Conservation (phyloP, 805 yeast genomes). For the Kodamaea kakaduensis region DNA sequence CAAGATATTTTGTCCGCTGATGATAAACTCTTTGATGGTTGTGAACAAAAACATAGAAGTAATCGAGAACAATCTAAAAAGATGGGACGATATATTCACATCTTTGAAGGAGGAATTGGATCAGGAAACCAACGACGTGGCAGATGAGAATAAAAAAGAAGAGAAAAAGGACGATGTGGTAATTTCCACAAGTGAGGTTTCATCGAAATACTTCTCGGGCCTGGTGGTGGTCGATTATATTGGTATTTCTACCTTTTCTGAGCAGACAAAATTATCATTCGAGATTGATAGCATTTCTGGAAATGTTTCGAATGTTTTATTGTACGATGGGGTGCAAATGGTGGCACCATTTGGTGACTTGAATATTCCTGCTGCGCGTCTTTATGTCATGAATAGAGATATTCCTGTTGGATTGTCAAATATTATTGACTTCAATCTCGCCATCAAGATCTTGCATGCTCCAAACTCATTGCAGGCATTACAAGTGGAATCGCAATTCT, state of each 20-base stretch:
- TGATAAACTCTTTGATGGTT: slow-evolving; percentile 16
- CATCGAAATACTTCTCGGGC: too few relatives aligned
- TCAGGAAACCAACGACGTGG: neutral
- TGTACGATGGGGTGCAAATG: slow-evolving; percentile 16
- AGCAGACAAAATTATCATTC: slow-evolving; percentile 29
- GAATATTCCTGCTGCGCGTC: slow-evolving; percentile 37
- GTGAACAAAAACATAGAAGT: neutral
- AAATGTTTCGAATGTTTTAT: neutral
- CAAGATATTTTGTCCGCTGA: slow-evolving; percentile 25
- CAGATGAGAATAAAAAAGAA: neutral
- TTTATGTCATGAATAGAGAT: slow-evolving; percentile 38
- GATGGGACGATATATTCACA: slow-evolving; percentile 8
- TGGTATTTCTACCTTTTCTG: slow-evolving; percentile 32
- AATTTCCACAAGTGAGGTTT: too few relatives aligned
- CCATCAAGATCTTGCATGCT: slow-evolving; percentile 41
- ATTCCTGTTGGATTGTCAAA: slow-evolving; percentile 40
- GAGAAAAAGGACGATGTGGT: neutral
- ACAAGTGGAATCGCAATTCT: slow-evolving; percentile 56
- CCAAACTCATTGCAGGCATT: slow-evolving; percentile 36
- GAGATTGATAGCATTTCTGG: slow-evolving; percentile 32
- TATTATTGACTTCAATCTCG: slow-evolving; percentile 41
- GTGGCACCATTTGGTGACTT: slow-evolving; percentile 36
- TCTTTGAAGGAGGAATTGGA: neutral
- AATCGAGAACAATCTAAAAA: slow-evolving; percentile 10
- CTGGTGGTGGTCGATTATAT: slow-evolving; percentile 30